Base-by-base conservation (phyloP, 2,329 filamentous ascomycete species). In the Paraphoma sp. region DNA sequence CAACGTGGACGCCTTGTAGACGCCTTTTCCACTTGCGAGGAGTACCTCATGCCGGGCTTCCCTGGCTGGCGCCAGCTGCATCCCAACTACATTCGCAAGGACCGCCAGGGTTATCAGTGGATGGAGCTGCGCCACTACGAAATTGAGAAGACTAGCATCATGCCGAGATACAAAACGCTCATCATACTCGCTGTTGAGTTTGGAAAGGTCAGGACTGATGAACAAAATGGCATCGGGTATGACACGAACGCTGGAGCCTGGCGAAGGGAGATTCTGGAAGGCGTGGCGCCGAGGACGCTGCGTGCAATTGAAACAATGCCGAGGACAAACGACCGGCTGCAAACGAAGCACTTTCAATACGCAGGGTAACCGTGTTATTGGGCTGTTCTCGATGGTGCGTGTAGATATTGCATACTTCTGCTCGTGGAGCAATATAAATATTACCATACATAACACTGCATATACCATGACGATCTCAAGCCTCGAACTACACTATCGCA, bases 11-110 rank as follows among this genome's bases (percentile, higher is more conserved):
- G 84, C 45, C 83, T 84, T 66, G 77, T 86, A 46, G 82, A 89
- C 17, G 93, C 93, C 38, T 96, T 95, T 76, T 72, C 79, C 18
- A 78, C 88, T 49, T 94, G 91, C 71, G 94, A 98, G 78, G 78
- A 82, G 28, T 86, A 87, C 57, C 87, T 98, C 53, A 96, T 97
- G 85, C 83, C 85, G 1, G 82, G 85, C 33, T 97, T 93, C 85
- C 84, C 85, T 10, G 92, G 92, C 23, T 97, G 93, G 91, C 68
- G 64, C 28, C 38, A 56, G 2, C 60, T 69, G 7, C 48, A 56
- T 4, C 69, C 72, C 0, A 62, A 55, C 44, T 73, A 69, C 52
- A 54, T 61, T 30, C 70, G 66, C 47, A 50, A 60, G 14, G 63
- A 69, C 38, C 56, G 50, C 4, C 52, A 33, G 11, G 68, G 71